Percentiles rank a stretch among this genome's conserved stretches.
Evolutionary conservation across 805 yeast species (phyloP).

Genomic region (Suhomyces xylopsoci): DNA sequence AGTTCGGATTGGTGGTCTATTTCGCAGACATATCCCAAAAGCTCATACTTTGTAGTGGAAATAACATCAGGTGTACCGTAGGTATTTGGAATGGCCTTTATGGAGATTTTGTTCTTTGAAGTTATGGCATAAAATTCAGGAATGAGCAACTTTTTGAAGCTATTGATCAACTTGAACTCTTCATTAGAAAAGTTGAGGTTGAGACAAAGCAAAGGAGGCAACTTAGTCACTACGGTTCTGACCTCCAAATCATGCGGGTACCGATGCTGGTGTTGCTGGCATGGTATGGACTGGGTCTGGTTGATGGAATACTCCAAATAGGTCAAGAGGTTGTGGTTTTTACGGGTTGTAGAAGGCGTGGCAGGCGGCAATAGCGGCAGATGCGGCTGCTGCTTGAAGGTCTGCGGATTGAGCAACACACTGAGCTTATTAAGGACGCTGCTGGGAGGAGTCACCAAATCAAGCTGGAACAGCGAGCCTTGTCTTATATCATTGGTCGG

Average conservation of each 20-base stretch:
- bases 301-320: conserved; percentile 63
- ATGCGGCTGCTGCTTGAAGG: conserved; percentile 9
- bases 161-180: conserved; percentile 52
- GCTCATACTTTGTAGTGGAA: conserved; percentile 49
- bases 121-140: conserved; percentile 50
- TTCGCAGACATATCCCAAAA: conserved; percentile 69
- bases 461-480: conserved; percentile 40
- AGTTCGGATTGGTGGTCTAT: conserved; percentile 46
- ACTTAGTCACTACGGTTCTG: conserved; percentile 45
- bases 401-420: conserved; percentile 12
- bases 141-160: conserved; percentile 55
- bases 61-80: conserved; percentile 10
- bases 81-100: conserved; percentile 24
- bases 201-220: conserved; percentile 65
- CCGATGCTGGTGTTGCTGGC: conserved; percentile 44
- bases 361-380: conserved; percentile 10
- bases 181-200: conserved; percentile 55
- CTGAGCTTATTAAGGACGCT: conserved; percentile 22
- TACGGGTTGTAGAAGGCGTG: conserved; percentile 13
- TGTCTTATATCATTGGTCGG: conserved; percentile 31
- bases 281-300: conserved; percentile 46
- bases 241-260: conserved; percentile 46
- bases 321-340: conserved; percentile 30
- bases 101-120: conserved; percentile 36
- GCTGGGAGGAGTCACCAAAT: conserved; percentile 40